Evolutionary conservation across 495 filamentous ascomycete genomes (phyloP), one percentile per base, ranked within the genome.

Genomic region (Penicillium bovifimosum): DNA sequence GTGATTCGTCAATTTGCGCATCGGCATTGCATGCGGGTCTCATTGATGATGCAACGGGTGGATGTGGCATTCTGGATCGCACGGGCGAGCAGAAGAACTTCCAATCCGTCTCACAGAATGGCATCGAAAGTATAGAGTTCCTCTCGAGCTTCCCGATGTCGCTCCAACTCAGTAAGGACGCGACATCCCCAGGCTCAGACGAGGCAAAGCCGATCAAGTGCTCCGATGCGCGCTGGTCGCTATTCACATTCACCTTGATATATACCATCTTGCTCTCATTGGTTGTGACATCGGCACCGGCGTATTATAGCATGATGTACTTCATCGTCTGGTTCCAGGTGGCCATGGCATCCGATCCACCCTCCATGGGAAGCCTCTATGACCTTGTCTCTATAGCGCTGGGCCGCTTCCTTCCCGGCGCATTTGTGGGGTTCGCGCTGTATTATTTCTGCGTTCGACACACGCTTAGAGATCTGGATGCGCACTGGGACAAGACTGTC

Each of bases 1-100:
- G 86, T 5, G 88, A 92, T 59, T 91, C 87, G 2, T 85, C 85
- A 49, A 83, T 91, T 54, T 92, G 88, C 61, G 78, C 78, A 10
- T 71, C 87, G 6, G 87, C 87, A 13, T 77, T 92, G 26, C 88
- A 92, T 68, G 80, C 86, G 8, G 87, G 88, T 6, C 40, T 90
- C 31, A 76, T 89, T 38, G 76, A 76, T 29, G 71, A 87, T 62
- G 62, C 70, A 0, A 74, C 72, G 4, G 88, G 88, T 34, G 88
- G 88, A 3, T 91, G 88, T 61, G 88, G 84, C 8, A 77, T 86
- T n/a, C 72, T 87, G 13, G 74, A 73, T 20, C 75, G 86, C 27
- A 68, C 79, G 4, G 88, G 88, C 24, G 69, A 80, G 47, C 75
- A 80, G 35, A 68, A 72, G 46, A 60, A 77, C 35, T 92, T 79